A percentile compares a stretch with the other conserved stretches of the same genome.
Conservation (phyloP, 345 rosid genomes). For the Euphorbia tirucalli region DNA sequence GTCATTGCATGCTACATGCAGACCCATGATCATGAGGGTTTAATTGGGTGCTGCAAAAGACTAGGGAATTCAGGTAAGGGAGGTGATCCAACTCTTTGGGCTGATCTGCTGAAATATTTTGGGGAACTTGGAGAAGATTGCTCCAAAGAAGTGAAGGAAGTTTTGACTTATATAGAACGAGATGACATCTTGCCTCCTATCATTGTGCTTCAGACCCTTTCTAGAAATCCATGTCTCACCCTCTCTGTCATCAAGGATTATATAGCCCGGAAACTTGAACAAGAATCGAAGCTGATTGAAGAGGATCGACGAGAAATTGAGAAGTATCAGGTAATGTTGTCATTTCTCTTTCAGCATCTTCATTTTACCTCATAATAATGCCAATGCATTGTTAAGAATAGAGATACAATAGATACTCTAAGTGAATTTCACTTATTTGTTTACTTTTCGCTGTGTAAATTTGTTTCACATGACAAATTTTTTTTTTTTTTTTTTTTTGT, state of each 20-base stretch:
- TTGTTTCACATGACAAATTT: background rate
- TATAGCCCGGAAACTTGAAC: slow-evolving; percentile 92
- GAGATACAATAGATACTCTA: background rate
- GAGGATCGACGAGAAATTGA: slow-evolving; percentile 89
- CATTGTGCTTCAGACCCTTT: slow-evolving; percentile 85
- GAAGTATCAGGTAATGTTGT: slow-evolving; percentile 74
- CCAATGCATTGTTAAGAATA: background rate
- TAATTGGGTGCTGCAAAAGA: slow-evolving; percentile 93
- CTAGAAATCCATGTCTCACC: slow-evolving; percentile 91
- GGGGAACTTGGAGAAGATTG: slow-evolving; percentile 99
- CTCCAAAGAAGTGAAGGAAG: slow-evolving; percentile 93
- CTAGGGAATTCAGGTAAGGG: slow-evolving; percentile 90
- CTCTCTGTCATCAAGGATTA: slow-evolving; percentile 95
- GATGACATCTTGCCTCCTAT: slow-evolving; percentile 97
- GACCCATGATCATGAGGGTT: slow-evolving; percentile 88
- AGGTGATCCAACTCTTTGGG: slow-evolving; percentile 98
- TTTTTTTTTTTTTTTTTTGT: too few relatives aligned
- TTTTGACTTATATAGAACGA: slow-evolving; percentile 78
- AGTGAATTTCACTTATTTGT: background rate
- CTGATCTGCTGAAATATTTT: slow-evolving; percentile 92
- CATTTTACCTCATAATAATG: background rate
- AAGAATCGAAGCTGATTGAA: slow-evolving; percentile 88
- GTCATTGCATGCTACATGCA: slow-evolving; percentile 98
- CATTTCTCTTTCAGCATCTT: slow-evolving; percentile 12
- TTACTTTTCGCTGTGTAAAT: background rate